Percentiles rank a stretch among this genome's conserved stretches.
phyloP scores from a whole-genome alignment of 345 rosid species.

The Excoecaria cochinchinensis region DNA sequence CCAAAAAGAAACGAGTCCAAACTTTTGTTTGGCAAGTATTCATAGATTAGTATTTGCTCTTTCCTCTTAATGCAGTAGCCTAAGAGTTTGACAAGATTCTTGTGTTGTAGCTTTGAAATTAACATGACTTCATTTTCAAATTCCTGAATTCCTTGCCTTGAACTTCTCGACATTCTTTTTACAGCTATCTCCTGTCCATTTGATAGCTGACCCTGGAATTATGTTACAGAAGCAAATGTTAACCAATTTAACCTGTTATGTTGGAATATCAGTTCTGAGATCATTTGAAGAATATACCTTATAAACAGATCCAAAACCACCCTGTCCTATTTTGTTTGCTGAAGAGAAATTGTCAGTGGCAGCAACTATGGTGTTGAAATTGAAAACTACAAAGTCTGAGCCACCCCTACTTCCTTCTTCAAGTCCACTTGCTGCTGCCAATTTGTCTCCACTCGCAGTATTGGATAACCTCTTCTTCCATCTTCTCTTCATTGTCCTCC shows the following conservation, averaged over 20 bases:
- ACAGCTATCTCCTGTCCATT: slow-evolving; percentile 69
- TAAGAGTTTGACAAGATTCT: slow-evolving; percentile 62
- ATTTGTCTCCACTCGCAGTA: not conserved
- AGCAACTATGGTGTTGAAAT: not conserved
- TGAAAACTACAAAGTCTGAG: slow-evolving; percentile 7
- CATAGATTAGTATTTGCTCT: slow-evolving; percentile 65
- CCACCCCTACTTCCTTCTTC: not conserved
- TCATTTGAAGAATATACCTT: slow-evolving; percentile 31
- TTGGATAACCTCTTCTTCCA: not conserved
- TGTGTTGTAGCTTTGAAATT: slow-evolving; percentile 67
- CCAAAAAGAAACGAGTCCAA: slow-evolving; percentile 32
- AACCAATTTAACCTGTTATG: not conserved
- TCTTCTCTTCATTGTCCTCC: not conserved
- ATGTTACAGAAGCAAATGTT: not conserved
- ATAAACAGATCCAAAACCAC: slow-evolving; percentile 27
- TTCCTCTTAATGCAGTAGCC: slow-evolving; percentile 63
- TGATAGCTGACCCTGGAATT: slow-evolving; percentile 57
- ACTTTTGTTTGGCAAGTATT: slow-evolving; percentile 68
- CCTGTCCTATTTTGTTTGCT: no score
- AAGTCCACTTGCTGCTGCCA: no score
- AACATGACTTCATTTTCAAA: slow-evolving; percentile 60
- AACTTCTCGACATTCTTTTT: slow-evolving; percentile 53
- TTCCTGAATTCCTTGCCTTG: slow-evolving; percentile 66
- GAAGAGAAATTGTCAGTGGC: no score
- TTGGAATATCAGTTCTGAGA: slow-evolving; percentile 39